phyloP scores from a whole-genome alignment of 1,284 basidiomycete genomes.

The Ustilago lituana region DNA sequence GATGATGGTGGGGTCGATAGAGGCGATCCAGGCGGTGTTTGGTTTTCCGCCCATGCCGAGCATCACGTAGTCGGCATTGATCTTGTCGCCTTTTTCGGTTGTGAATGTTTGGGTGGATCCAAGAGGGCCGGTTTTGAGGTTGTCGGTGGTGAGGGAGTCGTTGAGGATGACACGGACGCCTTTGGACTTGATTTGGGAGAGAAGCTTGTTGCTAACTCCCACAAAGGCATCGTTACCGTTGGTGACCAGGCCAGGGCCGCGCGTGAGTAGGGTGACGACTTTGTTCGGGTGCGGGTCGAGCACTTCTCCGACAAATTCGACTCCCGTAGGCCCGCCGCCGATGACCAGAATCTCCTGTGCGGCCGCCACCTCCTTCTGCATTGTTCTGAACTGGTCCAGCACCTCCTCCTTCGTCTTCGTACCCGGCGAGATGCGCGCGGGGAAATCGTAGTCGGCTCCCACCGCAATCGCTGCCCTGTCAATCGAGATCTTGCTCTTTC shows the following conservation, averaged over 20 bases:
- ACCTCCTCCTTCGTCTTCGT: constrained; percentile 23
- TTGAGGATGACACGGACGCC: constrained; percentile 50
- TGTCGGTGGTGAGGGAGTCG: constrained; percentile 57
- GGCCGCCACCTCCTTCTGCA: constrained; percentile 30
- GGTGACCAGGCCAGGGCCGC: constrained; percentile 33
- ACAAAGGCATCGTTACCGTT: constrained; percentile 35
- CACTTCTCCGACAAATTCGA: constrained; percentile 69
- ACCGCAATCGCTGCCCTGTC: constrained; percentile 35
- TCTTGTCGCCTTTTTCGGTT: constrained; percentile 17
- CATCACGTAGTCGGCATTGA: constrained; percentile 69
- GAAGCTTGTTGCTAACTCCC: constrained; percentile 39
- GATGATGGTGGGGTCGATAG: constrained; percentile 62
- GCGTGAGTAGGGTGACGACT: constrained; percentile 66
- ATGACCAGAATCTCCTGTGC: constrained; percentile 48
- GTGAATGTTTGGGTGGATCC: constrained; percentile 11
- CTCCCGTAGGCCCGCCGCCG: constrained; percentile 69
- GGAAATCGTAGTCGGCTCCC: constrained; percentile 40
- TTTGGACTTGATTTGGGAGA: constrained; percentile 64
- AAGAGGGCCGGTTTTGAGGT: constrained; percentile 25
- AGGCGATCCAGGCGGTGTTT: constrained; percentile 66
- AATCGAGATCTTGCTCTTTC: constrained; percentile 13
- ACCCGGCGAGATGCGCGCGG: constrained; percentile 7
- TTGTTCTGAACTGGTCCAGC: constrained; percentile 15
- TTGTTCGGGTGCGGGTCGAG: constrained; percentile 24
- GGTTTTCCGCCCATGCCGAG: constrained; percentile 68